A percentile compares a stretch with the other conserved stretches of the same genome.
phyloP scores from a whole-genome alignment of 345 rosid genomes.

The Zanthoxylum bungeanum region DNA sequence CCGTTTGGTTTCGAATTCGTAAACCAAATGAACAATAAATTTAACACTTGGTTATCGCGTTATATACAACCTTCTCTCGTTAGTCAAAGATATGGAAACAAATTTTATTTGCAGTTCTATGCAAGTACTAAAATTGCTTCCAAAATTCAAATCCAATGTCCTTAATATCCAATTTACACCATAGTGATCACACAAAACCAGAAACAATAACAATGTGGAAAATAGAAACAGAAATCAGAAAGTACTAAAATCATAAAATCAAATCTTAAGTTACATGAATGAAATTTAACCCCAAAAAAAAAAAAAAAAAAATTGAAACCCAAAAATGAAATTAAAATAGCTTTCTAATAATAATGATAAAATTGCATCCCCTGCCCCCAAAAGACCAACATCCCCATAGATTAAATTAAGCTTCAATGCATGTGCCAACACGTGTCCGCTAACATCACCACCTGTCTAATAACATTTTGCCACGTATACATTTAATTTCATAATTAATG shows the following conservation, averaged over 20 bases:
- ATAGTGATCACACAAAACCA: neutral
- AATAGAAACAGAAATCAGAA: neutral
- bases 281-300: conserved; percentile 1
- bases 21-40: too few species aligned
- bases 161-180: neutral
- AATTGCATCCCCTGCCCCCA: neutral
- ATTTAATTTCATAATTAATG: too few species aligned
- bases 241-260: neutral
- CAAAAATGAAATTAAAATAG: neutral
- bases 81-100: neutral
- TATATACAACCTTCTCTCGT: too few species aligned
- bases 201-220: neutral
- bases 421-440: neutral
- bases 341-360: neutral
- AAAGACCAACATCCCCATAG: neutral
- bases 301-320: neutral
- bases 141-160: too few species aligned
- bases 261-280: neutral
- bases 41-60: too few species aligned
- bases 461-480: neutral
- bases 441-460: neutral
- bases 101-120: neutral
- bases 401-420: neutral
- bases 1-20: too few species aligned
- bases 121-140: neutral